Evolutionary conservation across 345 rosid genomes (phyloP).

Genomic region (Microcos paniculata): DNA sequence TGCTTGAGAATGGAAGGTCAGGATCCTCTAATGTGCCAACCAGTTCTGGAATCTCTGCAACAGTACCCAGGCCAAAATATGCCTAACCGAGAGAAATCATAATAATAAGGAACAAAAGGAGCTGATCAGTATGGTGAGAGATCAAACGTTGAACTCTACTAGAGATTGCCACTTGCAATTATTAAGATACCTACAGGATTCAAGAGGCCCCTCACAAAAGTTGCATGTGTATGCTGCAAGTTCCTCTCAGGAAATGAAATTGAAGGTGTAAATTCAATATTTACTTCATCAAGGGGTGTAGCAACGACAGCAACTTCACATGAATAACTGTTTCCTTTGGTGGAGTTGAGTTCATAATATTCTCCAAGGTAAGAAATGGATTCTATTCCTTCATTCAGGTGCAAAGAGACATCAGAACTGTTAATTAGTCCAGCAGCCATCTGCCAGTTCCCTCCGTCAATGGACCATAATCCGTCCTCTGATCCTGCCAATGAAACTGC

Average conservation of each 20-base stretch:
- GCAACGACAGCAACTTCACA: conserved; percentile 76
- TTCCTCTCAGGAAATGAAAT: conserved; percentile 70
- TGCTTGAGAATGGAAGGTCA: conserved; percentile 72
- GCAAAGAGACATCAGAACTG: conserved; percentile 63
- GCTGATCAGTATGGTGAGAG: background rate
- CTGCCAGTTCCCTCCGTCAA: conserved; percentile 96
- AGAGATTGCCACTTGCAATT: background rate
- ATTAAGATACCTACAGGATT: conserved; percentile 62
- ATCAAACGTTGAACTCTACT: background rate
- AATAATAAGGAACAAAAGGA: background rate
- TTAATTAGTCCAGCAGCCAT: conserved; percentile 82
- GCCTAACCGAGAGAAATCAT: conserved; percentile 44
- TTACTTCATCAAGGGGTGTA: conserved; percentile 76
- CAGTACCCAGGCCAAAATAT: conserved; percentile 64
- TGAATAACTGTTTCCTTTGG: conserved; percentile 55
- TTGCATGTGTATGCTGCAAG: conserved; percentile 89
- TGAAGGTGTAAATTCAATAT: conserved; percentile 62
- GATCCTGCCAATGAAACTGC: conserved; percentile 98
- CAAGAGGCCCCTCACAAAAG: conserved; percentile 83
- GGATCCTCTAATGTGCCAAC: conserved; percentile 86
- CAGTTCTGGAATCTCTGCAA: conserved; percentile 66
- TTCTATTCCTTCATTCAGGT: conserved; percentile 63
- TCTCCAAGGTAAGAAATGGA: conserved; percentile 57
- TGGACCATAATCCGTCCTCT: conserved; percentile 82
- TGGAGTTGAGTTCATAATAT: conserved; percentile 79